Percentiles rank a stretch among this genome's conserved stretches.
Evolutionary conservation across 2,329 filamentous ascomycete species (phyloP).

Genomic region (Fusarium secorum): DNA sequence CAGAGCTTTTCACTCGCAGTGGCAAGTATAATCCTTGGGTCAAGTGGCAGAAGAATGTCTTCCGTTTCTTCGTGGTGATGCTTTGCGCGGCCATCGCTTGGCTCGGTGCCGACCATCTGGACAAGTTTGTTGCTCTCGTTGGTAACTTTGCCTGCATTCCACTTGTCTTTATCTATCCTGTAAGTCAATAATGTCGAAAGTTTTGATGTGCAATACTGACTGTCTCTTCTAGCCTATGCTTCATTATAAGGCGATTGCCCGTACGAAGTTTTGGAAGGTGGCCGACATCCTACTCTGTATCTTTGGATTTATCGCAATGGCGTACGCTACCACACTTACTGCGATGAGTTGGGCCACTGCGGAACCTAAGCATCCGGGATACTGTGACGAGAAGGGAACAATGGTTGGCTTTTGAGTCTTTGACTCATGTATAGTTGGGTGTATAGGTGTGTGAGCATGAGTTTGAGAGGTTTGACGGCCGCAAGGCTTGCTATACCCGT

Average conservation of each 20-base stretch:
- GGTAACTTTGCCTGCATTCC: slow-evolving; percentile 98
- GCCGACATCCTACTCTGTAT: slow-evolving; percentile 79
- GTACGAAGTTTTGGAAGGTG: slow-evolving; percentile 69
- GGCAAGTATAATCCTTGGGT: slow-evolving; percentile 98
- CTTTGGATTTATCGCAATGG: slow-evolving; percentile 87
- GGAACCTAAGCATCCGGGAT: slow-evolving; percentile 57
- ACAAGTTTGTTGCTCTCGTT: slow-evolving; percentile 96
- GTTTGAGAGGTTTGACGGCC: slow-evolving; percentile 11
- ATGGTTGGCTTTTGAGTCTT: slow-evolving; percentile 32
- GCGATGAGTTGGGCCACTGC: slow-evolving; percentile 83
- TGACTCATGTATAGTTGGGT: neutral
- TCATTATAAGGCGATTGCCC: slow-evolving; percentile 83
- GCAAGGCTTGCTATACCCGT: slow-evolving; percentile 17
- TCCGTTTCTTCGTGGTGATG: slow-evolving; percentile 91
- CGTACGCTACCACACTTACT: slow-evolving; percentile 88
- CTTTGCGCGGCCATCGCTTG: slow-evolving; percentile 88
- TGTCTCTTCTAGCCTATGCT: slow-evolving; percentile 75
- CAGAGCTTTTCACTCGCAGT: slow-evolving; percentile 89
- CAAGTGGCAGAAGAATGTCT: slow-evolving; percentile 99
- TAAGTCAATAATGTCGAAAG: slow-evolving; percentile 60
- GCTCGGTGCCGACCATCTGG: slow-evolving; percentile 89
- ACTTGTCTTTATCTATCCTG: slow-evolving; percentile 95
- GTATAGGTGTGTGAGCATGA: neutral
- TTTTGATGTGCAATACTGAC: slow-evolving; percentile 42
- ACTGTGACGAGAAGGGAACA: slow-evolving; percentile 57